Conservation (phyloP, 1,284 basidiomycete genomes). For the Trichosporon sp. region DNA sequence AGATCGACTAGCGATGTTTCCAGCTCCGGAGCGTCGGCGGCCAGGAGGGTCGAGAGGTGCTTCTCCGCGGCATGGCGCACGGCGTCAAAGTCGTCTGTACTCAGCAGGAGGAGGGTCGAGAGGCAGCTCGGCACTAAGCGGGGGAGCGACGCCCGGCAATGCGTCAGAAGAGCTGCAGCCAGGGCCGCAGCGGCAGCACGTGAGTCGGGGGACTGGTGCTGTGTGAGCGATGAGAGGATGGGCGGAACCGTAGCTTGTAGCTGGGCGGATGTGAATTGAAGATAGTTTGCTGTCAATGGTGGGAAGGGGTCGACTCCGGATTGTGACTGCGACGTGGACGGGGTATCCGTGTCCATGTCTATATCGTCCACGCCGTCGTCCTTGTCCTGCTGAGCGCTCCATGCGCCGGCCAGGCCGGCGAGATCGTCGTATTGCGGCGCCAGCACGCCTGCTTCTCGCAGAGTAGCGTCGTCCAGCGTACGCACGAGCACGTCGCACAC, state of each 20-base stretch:
- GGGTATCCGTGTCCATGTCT: not conserved
- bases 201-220: conserved; percentile 43
- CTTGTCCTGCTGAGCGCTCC: conserved; percentile 19
- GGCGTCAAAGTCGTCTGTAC: conserved; percentile 58
- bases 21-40: conserved; percentile 50
- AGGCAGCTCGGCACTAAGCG: conserved; percentile 58
- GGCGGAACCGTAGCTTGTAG: conserved; percentile 40
- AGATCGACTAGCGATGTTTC: conserved; percentile 49
- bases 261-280: conserved; percentile 46
- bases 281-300: conserved; percentile 43
- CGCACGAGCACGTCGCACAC: conserved; percentile 50
- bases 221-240: conserved; percentile 30
- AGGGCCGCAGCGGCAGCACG: conserved; percentile 49
- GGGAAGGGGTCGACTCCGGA: conserved; percentile 35
- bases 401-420: conserved; percentile 33
- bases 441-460: conserved; percentile 57
- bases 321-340: too few relatives aligned
- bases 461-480: conserved; percentile 57
- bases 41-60: conserved; percentile 54
- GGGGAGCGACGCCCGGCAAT: conserved; percentile 66
- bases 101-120: conserved; percentile 50
- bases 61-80: conserved; percentile 55
- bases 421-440: conserved; percentile 52
- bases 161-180: conserved; percentile 53
- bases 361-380: conserved; percentile 2